Conservation (phyloP, 169 alveolate genomes). For the Plasmodium coatneyi region DNA sequence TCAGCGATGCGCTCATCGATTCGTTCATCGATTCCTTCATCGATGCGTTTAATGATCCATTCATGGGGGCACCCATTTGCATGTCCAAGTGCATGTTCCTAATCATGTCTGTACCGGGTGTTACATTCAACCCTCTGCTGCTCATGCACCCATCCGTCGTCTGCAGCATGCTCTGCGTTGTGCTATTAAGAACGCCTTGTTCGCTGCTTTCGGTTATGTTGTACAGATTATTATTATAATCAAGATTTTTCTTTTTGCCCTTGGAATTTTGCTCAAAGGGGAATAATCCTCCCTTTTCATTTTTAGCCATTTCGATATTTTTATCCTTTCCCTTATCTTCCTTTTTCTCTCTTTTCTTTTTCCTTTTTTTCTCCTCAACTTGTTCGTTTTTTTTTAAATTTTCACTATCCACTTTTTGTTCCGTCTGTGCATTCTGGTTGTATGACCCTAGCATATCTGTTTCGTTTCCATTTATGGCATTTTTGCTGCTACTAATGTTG, state of each 20-base stretch:
- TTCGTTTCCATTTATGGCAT: neutral
- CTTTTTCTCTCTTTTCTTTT: constrained; percentile 45
- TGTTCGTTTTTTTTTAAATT: constrained; percentile 10
- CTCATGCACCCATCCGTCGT: neutral
- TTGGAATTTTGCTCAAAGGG: neutral
- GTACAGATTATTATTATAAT: constrained; percentile 1
- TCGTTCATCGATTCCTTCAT: too few relatives aligned
- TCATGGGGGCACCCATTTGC: neutral
- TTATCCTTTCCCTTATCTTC: neutral
- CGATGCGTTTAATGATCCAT: neutral
- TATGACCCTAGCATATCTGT: neutral
- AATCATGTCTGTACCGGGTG: neutral
- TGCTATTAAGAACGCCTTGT: neutral
- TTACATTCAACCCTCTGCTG: neutral
- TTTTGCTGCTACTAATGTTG: neutral
- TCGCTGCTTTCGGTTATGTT: constrained; percentile 5
- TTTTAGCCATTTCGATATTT: neutral
- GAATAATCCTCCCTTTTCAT: neutral
- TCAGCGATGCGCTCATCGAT: neutral
- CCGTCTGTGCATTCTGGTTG: neutral
- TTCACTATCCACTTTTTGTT: constrained; percentile 1
- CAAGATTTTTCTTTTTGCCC: constrained; percentile 13
- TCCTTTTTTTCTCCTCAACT: constrained; percentile 44
- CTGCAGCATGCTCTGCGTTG: neutral
- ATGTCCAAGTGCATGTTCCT: neutral